Base-by-base conservation (phyloP, 805 yeast species). In the Candida corydali region DNA sequence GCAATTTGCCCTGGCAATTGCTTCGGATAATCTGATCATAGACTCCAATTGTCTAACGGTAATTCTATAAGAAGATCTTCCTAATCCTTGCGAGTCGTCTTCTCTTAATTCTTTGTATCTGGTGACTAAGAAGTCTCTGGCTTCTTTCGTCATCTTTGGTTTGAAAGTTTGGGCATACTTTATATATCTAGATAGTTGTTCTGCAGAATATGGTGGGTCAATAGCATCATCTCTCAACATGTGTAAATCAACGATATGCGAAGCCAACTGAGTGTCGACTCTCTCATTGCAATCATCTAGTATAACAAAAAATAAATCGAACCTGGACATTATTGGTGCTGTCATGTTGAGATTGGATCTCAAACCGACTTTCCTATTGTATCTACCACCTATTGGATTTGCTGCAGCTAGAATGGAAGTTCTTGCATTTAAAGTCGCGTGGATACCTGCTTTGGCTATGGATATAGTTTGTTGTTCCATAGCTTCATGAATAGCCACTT, bases 391-490 rank as follows among this genome's bases (percentile, higher is more conserved):
- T 39, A 93, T 78, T 16, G 98, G 98, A 59, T 93, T 93, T 1
- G 98, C 98, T n/a, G 98, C 98, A 0, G 98, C 98, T 34, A 93
- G 65, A 50, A 93, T 93, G 0, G 97, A 87, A 0, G 98, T 87
- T 54, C 98, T 76, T 1, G 98, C 98, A 59, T 93, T 93, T 52
- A 93, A 69, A 1, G 98, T 93, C 2, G 98, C 98, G 55, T 93
- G 97, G 45, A 93, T 93, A 54, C 98, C 98, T 1, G 98, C 98
- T 59, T 93, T 93, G 8, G 98, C 97, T 53, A 93, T 93, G 11
- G 97, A 89, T 47, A 93, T 93, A 0, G 98, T 93, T 62, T 93
- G 98, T 65, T 93, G 98, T 73, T 93, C 98, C 98, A 93, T 93
- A 17, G 98, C 98, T 67, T 93, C 98, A 65, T 93, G 98, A 66